These are phyloP conservation scores for Eucalyptus cloeziana DNA, from an alignment of 345 rosid species.

Conservation along the genomic window DNA sequence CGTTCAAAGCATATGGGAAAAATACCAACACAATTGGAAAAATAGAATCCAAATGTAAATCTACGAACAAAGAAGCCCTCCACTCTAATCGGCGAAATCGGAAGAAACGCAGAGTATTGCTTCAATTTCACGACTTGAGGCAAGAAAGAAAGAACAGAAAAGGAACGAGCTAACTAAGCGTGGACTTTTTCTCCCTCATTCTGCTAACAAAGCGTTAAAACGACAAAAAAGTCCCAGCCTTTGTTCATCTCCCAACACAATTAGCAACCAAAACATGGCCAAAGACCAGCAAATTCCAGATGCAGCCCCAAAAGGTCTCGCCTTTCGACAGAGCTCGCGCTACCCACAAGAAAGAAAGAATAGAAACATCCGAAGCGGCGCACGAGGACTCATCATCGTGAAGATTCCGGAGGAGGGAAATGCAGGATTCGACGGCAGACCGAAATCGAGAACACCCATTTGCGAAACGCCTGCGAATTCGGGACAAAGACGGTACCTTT, in stretches of 20 bases:
- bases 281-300: neutral
- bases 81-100: neutral
- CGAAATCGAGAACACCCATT: neutral
- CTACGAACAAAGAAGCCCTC: neutral
- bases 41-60: neutral
- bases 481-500: slow-evolving; percentile 27
- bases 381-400: neutral
- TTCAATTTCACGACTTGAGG: neutral
- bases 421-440: neutral
- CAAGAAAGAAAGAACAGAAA: neutral
- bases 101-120: neutral
- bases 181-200: neutral
- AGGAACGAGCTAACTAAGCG: neutral
- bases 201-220: neutral
- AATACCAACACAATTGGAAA: neutral
- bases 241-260: neutral
- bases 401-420: neutral
- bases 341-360: neutral
- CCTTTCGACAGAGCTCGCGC: neutral
- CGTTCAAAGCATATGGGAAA: neutral
- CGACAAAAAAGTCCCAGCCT: neutral
- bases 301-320: neutral
- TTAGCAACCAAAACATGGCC: neutral
- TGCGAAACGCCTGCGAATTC: neutral
- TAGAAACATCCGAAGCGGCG: neutral